Conservation (phyloP, 2,329 filamentous ascomycete genomes). For the Nemania abortiva region DNA sequence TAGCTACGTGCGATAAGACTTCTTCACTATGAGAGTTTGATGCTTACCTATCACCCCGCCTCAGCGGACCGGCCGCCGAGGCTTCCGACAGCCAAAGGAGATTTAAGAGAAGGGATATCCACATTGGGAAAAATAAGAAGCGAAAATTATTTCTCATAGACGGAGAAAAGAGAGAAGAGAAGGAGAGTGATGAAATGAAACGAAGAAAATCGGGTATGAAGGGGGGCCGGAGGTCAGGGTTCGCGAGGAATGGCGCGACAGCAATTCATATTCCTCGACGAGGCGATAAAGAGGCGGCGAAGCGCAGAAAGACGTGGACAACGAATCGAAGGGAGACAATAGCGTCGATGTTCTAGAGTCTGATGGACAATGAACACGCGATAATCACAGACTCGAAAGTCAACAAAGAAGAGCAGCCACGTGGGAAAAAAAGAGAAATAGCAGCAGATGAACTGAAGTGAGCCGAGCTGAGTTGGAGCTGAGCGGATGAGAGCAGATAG, state of each 20-base stretch:
- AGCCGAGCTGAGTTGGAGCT: not conserved
- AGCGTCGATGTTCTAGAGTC: slow-evolving; percentile 26
- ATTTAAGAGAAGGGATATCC: slow-evolving; percentile 47
- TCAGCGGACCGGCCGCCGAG: slow-evolving; percentile 51
- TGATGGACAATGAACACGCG: slow-evolving; percentile 41
- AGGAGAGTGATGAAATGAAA: slow-evolving; percentile 35
- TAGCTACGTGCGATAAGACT: not conserved
- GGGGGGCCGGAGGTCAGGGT: slow-evolving; percentile 29
- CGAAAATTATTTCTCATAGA: slow-evolving; percentile 13
- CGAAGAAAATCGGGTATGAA: slow-evolving; percentile 37
- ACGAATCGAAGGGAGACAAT: slow-evolving; percentile 41
- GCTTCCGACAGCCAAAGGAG: slow-evolving; percentile 49
- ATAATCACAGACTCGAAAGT: slow-evolving; percentile 23
- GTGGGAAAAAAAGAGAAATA: slow-evolving; percentile 32
- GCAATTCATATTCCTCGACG: slow-evolving; percentile 46
- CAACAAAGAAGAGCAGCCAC: slow-evolving; percentile 33
- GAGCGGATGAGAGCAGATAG: not conserved
- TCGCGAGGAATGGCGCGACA: slow-evolving; percentile 37
- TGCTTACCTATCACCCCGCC: slow-evolving; percentile 47
- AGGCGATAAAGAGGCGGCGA: slow-evolving; percentile 44
- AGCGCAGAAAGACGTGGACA: slow-evolving; percentile 37
- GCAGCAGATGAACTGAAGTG: slow-evolving; percentile 17
- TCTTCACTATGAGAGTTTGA: not conserved
- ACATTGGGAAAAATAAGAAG: slow-evolving; percentile 43
- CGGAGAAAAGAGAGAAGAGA: slow-evolving; percentile 31